Evolutionary conservation across 1,284 basidiomycete genomes (phyloP).

Genomic region (Cutaneotrichosporon dermatis): DNA sequence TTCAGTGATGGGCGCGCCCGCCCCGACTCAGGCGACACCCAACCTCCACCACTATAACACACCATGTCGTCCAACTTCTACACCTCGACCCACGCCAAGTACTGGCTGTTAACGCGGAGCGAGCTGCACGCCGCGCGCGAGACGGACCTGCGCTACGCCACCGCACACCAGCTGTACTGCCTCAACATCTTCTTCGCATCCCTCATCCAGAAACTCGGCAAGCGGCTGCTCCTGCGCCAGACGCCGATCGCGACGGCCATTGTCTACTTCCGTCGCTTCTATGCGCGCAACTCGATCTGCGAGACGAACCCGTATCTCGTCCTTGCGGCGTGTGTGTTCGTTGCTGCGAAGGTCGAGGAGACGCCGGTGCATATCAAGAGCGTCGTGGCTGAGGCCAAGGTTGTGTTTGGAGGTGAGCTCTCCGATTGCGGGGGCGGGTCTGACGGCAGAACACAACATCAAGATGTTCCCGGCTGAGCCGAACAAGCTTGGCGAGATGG

Average conservation of each 20-base stretch:
- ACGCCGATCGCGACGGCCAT: conserved; percentile 87
- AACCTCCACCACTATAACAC: not conserved
- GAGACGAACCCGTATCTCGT: conserved; percentile 93
- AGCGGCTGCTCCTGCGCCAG: conserved; percentile 76
- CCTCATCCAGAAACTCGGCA: conserved; percentile 78
- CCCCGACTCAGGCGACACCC: no score
- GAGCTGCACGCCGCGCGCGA: conserved; percentile 66
- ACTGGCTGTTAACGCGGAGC: conserved; percentile 81
- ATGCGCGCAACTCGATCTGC: conserved; percentile 86
- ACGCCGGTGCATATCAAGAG: conserved; percentile 91
- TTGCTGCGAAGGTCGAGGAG: conserved; percentile 95
- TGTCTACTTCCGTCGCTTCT: conserved; percentile 91
- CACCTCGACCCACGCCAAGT: conserved; percentile 40
- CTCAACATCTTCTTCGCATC: conserved; percentile 80
- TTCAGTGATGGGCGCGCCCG: no score
- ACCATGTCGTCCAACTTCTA: conserved; percentile 46
- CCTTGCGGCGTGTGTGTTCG: conserved; percentile 86
- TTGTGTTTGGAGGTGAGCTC: conserved; percentile 68
- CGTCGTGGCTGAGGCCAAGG: conserved; percentile 75
- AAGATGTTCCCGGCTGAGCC: conserved; percentile 78
- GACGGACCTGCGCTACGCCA: conserved; percentile 71
- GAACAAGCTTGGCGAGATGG: conserved; percentile 94
- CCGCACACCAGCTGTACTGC: conserved; percentile 69
- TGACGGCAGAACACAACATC: conserved; percentile 58
- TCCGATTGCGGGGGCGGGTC: not conserved